A percentile compares a stretch with the other conserved stretches of the same genome.
Evolutionary conservation across 345 rosid species (phyloP).

Genomic region (Mercurialis annua): DNA sequence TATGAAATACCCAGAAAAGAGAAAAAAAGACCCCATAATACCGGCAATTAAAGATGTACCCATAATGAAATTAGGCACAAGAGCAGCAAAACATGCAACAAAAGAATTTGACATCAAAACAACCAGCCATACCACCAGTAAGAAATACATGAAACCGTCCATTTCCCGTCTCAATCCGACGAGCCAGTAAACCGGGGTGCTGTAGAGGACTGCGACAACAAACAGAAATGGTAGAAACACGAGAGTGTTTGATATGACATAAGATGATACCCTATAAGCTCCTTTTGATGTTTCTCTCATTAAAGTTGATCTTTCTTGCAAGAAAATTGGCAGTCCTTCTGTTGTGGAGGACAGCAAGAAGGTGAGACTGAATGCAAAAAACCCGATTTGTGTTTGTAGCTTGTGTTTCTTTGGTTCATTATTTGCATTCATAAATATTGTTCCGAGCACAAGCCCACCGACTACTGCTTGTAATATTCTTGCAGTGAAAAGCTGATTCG

Average conservation of each 20-base stretch:
- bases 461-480: slow-evolving; percentile 28
- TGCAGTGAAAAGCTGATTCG: slow-evolving; percentile 33
- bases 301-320: slow-evolving; percentile 30
- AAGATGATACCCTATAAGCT: slow-evolving; percentile 34
- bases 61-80: slow-evolving; percentile 31
- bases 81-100: slow-evolving; percentile 33
- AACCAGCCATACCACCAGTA: slow-evolving; percentile 30
- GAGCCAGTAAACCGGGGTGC: slow-evolving; percentile 32
- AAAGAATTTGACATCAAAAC: slow-evolving; percentile 35
- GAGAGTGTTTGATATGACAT: slow-evolving; percentile 29
- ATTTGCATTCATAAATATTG: slow-evolving; percentile 26
- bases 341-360: slow-evolving; percentile 35
- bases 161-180: slow-evolving; percentile 30
- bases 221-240: slow-evolving; percentile 35
- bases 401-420: slow-evolving; percentile 13
- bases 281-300: slow-evolving; percentile 37
- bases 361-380: slow-evolving; percentile 33
- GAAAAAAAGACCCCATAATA: slow-evolving; percentile 30
- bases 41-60: slow-evolving; percentile 31
- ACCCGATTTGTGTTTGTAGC: slow-evolving; percentile 33
- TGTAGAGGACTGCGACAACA: slow-evolving; percentile 30
- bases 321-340: slow-evolving; percentile 36
- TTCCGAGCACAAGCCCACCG: slow-evolving; percentile 29
- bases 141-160: slow-evolving; percentile 32
- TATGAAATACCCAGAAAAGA: slow-evolving; percentile 38